Base-by-base conservation (phyloP, 495 filamentous ascomycete species). In the Pseudomonodictys pantanalensis region DNA sequence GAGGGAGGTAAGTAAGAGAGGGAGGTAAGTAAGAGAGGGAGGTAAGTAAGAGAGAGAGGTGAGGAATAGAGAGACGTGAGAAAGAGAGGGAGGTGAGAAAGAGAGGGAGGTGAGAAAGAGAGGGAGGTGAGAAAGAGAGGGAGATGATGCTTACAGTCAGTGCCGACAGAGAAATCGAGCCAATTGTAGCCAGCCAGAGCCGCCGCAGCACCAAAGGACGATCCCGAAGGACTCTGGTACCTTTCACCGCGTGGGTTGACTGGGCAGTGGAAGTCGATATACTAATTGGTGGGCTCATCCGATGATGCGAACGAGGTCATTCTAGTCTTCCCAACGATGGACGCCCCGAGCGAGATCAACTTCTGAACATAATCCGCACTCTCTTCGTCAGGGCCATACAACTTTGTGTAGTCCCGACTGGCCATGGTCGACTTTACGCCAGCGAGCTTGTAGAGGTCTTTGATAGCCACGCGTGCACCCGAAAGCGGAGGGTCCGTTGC, bases 181-280 rank as follows among this genome's bases (percentile, higher is more conserved):
- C 35, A 60, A 2, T 29, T 15, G 18, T 60, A 60, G 1, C 35
- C 23, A 18, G 49, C 57, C 22, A 60, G 9, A 20, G 18, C 38
- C 24, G 50, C 57, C 3, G 24, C 49, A 15, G 30, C 29, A 33
- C 49, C 49, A 28, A 15, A 17, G 20, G 22, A 29, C 29, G 25
- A n/a, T 2, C 38, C 38, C 10, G n/a, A 25, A 28, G 57, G 48
- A 46, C 17, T 11, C 22, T 60, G 57, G 29, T 60, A 60, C 9
- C 39, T n/a, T 24, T 60, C 57, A 11, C 49, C 57, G 22, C 57
- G 57, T 2, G 57, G 48, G 24, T 60, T 55, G n/a, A 53, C 51
- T 25, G 57, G 48, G 10, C 18, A 18, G 11, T 22, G 33, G 5
- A 22, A 30, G 20, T 52, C 56, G 22, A 59, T 22, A 15, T 9